A percentile compares a stretch with the other conserved stretches of the same genome.
phyloP scores from a whole-genome alignment of 108 stramenopile species.

The Discostella stelligeroides region DNA sequence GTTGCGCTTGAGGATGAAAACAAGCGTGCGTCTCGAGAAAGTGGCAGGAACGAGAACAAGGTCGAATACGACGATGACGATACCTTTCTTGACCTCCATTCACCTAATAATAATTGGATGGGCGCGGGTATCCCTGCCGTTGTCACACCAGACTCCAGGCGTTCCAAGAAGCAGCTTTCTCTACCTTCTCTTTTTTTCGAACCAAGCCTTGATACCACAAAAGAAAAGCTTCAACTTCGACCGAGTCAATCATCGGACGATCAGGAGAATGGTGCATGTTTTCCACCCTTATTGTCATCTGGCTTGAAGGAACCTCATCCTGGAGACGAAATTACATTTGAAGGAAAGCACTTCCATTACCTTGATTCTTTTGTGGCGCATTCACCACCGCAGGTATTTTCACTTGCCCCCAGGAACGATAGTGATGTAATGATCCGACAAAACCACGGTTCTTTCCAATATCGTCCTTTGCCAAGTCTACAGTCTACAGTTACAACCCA shows the following conservation, averaged over 20 bases:
- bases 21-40: not conserved
- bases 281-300: slow-evolving; percentile 8
- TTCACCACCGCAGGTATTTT: not conserved
- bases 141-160: slow-evolving; percentile 1
- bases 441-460: not conserved
- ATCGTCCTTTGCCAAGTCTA: not conserved
- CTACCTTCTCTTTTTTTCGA: not conserved
- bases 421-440: not conserved
- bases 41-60: not conserved
- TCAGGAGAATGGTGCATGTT: not conserved
- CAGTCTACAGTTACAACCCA: not conserved
- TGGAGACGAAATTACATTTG: slow-evolving; percentile 63
- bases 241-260: slow-evolving; percentile 7
- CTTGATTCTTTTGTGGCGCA: slow-evolving; percentile 44
- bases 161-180: not conserved
- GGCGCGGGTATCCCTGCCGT: not conserved
- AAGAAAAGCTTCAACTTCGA: not conserved
- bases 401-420: slow-evolving; percentile 7
- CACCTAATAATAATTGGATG: not conserved
- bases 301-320: slow-evolving; percentile 16
- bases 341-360: slow-evolving; percentile 67
- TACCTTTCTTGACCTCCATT: not conserved
- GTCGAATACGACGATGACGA: not conserved
- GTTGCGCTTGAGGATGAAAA: slow-evolving; percentile 36
- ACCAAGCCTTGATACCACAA: not conserved